phyloP scores from a whole-genome alignment of 2,329 filamentous ascomycete species.

The Acarospora socialis region DNA sequence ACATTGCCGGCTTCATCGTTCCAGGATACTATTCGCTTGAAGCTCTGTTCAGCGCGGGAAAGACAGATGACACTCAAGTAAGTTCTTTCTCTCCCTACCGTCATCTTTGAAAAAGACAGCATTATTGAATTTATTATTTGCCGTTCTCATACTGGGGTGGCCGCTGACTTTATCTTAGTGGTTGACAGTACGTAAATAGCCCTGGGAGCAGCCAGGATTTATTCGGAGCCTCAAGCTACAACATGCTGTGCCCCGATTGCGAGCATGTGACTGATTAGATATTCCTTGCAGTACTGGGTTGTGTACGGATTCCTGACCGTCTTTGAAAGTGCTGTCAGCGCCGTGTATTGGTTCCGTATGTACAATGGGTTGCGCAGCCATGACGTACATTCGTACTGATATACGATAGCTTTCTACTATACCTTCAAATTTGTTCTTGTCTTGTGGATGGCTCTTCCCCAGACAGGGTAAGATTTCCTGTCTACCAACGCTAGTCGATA shows the following conservation, averaged over 20 bases:
- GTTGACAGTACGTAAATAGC: conserved; percentile 40
- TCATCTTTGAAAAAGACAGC: no score
- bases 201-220: no score
- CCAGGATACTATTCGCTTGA: conserved; percentile 53
- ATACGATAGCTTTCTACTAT: conserved; percentile 69
- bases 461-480: conserved; percentile 61
- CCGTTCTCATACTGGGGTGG: no score
- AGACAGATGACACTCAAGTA: conserved; percentile 51
- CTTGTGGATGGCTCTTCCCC: conserved; percentile 92
- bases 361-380: conserved; percentile 9
- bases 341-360: conserved; percentile 55
- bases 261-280: conserved; percentile 17
- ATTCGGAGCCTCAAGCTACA: conserved; percentile 8
- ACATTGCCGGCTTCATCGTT: conserved; percentile 50
- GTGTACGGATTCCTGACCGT: conserved; percentile 52
- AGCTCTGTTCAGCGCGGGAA: conserved; percentile 46
- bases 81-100: conserved; percentile 17
- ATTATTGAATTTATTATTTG: no score
- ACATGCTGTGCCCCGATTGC: conserved; percentile 10
- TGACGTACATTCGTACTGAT: conserved; percentile 18
- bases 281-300: conserved; percentile 46
- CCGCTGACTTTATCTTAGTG: conserved; percentile 34
- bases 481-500: neutral
- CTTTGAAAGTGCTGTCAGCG: conserved; percentile 50
- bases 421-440: conserved; percentile 98